A percentile compares a stretch with the other conserved stretches of the same genome.
Conservation (phyloP, 2,329 filamentous ascomycete species). For the Neofusicoccum parvum region DNA sequence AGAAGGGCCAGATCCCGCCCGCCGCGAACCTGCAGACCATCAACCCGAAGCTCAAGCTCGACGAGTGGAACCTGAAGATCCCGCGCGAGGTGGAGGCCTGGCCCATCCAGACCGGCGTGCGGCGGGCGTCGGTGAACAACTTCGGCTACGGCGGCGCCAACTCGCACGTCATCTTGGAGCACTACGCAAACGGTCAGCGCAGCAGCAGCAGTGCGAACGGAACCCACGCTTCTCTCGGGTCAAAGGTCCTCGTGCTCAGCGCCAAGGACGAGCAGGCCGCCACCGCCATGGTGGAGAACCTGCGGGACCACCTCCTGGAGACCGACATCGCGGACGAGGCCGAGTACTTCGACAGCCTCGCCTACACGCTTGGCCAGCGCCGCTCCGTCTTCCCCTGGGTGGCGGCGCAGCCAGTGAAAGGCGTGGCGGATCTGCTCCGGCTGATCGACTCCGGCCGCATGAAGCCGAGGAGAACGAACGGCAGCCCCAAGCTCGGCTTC, state of each 20-base stretch:
- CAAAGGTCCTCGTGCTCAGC: not conserved
- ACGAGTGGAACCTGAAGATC: conserved; percentile 17
- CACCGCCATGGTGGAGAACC: not conserved
- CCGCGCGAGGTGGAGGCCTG: too few relatives aligned
- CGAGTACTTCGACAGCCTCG: not conserved
- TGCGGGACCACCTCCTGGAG: not conserved
- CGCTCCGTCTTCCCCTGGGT: not conserved
- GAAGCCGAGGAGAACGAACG: not conserved
- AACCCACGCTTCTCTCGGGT: too few relatives aligned
- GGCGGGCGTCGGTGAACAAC: conserved; percentile 17
- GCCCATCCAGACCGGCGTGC: too few relatives aligned
- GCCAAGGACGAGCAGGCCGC: conserved; percentile 7
- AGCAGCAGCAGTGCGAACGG: too few relatives aligned
- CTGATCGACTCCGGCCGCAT: not conserved
- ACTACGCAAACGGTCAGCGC: not conserved
- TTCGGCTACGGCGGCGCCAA: conserved; percentile 32
- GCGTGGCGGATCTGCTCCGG: not conserved
- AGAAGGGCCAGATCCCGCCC: conserved; percentile 27
- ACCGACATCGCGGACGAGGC: not conserved
- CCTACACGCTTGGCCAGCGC: not conserved
- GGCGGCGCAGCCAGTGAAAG: not conserved
- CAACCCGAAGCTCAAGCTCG: conserved; percentile 19
- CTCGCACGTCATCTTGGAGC: conserved; percentile 32
- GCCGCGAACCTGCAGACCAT: conserved; percentile 24
- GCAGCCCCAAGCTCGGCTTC: conserved; percentile 10